Base-by-base conservation (phyloP, 495 filamentous ascomycete genomes). In the Pseudoneurospora amorphoporcata region DNA sequence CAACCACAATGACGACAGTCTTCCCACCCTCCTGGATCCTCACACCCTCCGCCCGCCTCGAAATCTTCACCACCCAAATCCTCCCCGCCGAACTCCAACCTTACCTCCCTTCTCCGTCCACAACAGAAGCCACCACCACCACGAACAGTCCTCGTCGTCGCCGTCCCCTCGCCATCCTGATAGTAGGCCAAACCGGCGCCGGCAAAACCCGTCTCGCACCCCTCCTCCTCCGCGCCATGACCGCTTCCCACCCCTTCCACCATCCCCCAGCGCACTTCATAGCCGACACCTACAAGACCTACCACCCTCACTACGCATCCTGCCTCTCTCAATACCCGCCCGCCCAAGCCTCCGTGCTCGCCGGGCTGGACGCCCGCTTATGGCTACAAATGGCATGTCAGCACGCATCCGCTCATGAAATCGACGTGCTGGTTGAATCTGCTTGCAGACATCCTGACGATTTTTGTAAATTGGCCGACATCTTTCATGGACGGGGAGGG, bases 231-330 rank as follows among this genome's bases (percentile, higher is more conserved):
- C 3, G 32, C 23, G 73, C 79, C 72, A 39, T 83, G 39, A 19
- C 47, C 68, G 40, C 23, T 4, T 69, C 68, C 39, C 12, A 37
- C 40, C 53, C 35, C 14, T 19, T 41, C 8, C 58, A 73, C 40
- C 43, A 12, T 8, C 0, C 35, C 1, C 75, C 73, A 35, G 75
- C 76, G 3, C 82, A 84, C 76, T 77, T 84, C 70, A 79, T 83
- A 70, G 81, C 82, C 40, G 82, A 84, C 80, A 80, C 79, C 14
- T 84, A 82, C 81, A 84, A 84, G 69, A 79, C 80, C n/a, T 80
- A 82, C 75, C 82, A 84, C 75, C 82, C 82, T 0, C 37, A 70
- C 40, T 82, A 82, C 76, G 8, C 10, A 5, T 2, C 68, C 1
- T 74, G 79, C 39, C 65, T 81, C 0, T 3, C 40, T 23, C 14